Base-by-base conservation (phyloP, 306 rosid species). In the Vachellia collinsii region DNA sequence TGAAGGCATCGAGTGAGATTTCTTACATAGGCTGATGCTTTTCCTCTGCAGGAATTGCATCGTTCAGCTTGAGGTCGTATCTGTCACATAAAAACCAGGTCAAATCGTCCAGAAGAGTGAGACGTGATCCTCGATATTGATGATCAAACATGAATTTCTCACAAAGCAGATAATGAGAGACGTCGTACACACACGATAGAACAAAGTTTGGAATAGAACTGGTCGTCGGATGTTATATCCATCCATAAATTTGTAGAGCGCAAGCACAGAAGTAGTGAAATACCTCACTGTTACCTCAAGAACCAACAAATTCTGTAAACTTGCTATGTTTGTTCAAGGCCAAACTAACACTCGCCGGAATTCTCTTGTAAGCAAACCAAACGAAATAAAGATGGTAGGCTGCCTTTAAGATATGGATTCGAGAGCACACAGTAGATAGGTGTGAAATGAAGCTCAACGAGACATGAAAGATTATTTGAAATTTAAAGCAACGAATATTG, bases 1-100 rank as follows among this genome's bases (percentile, higher is more conserved):
- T 13, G 39, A 3, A 44, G 37, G 38, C 16, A 19, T 53, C 9
- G 29, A 50, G 23, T 69, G 69, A 79, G 74, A 79, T 43, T 13
- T 79, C 83, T 79, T 86, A 95, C 99, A 95, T 95, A 22, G 93
- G 88, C 67, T 91, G 78, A 83, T 95, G 98, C 83, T 93, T 95
- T 63, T 91, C 99, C 87, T 95, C 98, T 0, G 99, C 96, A 74
- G 92, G 93, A 83, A 91, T 93, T 12, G 97, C 97, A 83, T 93
- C 59, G 91, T 95, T 93, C 83, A 83, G 74, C 89, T 90, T 88
- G 82, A 93, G 39, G 38, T 84, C 99, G 47, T 90, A 95, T 59
- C 98, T 95, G 95, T 36, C 7, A 58, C 43, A 43, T 39, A 72
- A 41, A 83, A 83, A 10, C 47, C 47, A 68, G 38, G 25, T 66